Percentiles rank a stretch among this genome's conserved stretches.
Conservation (phyloP, 176 grass and related monocot species). For the Ampelocalamus luodianensis region DNA sequence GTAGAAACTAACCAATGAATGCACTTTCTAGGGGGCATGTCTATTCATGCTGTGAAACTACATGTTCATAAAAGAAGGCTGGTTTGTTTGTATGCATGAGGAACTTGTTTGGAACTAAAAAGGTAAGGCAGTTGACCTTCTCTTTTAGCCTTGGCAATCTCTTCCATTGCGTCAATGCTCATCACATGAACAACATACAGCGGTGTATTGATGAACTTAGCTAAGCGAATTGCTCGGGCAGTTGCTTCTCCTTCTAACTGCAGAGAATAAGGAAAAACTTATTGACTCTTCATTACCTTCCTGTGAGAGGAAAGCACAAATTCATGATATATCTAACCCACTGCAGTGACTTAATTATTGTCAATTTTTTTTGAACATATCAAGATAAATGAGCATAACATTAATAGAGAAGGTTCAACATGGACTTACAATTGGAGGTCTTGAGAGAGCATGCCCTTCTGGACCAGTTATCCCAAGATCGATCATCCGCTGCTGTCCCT, state of each 20-base stretch:
- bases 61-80: slow-evolving; percentile 10
- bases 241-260: slow-evolving; percentile 98
- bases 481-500: slow-evolving; percentile 92
- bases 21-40: neutral
- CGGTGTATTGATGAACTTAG: slow-evolving; percentile 86
- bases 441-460: slow-evolving; percentile 97
- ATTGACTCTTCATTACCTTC: slow-evolving; percentile 21
- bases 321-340: slow-evolving; percentile 14
- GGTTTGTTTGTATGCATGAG: neutral
- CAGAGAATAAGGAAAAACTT: slow-evolving; percentile 29
- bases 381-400: slow-evolving; percentile 29
- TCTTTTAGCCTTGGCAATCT: slow-evolving; percentile 93
- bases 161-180: slow-evolving; percentile 96
- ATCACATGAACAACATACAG: slow-evolving; percentile 97
- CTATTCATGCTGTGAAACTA: neutral
- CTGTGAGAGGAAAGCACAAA: slow-evolving; percentile 18
- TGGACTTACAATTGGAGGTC: slow-evolving; percentile 81
- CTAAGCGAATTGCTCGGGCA: slow-evolving; percentile 80
- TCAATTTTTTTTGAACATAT: neutral
- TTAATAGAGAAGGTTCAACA: neutral
- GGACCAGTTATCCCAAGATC: slow-evolving; percentile 95
- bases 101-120: slow-evolving; percentile 29
- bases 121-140: slow-evolving; percentile 54
- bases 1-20: slow-evolving; percentile 1
- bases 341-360: neutral